phyloP scores from a whole-genome alignment of 106 monocot species.

The Cymbidium sinense region DNA sequence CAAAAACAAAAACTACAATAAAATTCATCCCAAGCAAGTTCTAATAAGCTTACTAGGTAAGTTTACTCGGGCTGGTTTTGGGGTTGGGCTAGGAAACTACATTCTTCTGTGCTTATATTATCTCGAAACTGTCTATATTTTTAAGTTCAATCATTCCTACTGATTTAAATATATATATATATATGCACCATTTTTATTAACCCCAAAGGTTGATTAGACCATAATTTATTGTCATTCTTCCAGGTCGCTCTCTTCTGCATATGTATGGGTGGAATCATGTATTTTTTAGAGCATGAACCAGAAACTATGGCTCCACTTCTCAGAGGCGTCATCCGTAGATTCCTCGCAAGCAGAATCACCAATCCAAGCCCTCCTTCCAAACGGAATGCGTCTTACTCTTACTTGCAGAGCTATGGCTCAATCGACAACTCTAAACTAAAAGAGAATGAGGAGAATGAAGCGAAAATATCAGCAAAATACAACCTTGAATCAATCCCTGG shows the following conservation, averaged over 20 bases:
- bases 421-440: conserved; percentile 25
- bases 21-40: no score
- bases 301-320: conserved; percentile 96
- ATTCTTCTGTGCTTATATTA: no score
- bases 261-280: conserved; percentile 98
- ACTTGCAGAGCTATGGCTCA: conserved; percentile 38
- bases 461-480: conserved; percentile 42
- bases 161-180: no score
- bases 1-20: no score
- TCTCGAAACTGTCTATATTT: no score
- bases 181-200: no score
- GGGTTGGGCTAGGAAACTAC: no score
- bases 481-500: conserved; percentile 88
- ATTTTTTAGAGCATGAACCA: conserved; percentile 90
- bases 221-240: neutral
- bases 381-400: conserved; percentile 44
- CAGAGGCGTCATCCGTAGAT: conserved; percentile 74
- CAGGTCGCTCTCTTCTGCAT: conserved; percentile 90
- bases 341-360: conserved; percentile 92
- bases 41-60: no score
- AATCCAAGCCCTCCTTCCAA: conserved; percentile 57
- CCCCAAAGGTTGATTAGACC: no score
- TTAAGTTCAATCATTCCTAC: no score
- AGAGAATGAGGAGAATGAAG: conserved; percentile 19
- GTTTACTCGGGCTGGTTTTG: no score